Evolutionary conservation across 163 green algal genomes (phyloP).

Genomic region (Smithsoniella earleae): DNA sequence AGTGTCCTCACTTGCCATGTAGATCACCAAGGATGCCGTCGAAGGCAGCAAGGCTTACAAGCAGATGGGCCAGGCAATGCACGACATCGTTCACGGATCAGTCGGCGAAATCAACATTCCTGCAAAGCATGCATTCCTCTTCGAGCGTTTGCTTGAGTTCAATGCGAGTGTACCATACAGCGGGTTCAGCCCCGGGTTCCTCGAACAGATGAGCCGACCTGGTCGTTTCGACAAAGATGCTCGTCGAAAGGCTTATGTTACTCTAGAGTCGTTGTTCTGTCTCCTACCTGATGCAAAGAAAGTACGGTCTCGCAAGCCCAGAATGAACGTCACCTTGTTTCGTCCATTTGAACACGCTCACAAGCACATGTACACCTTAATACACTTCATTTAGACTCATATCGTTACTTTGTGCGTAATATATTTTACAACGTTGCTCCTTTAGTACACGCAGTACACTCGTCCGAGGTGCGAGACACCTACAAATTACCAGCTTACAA

Average conservation of each 20-base stretch:
- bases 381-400: no score
- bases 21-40: slow-evolving; percentile 21
- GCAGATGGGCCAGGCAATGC: slow-evolving; percentile 24
- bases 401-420: not conserved
- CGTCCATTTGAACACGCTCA: no score
- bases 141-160: slow-evolving; percentile 23
- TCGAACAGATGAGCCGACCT: slow-evolving; percentile 29
- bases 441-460: no score
- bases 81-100: slow-evolving; percentile 10
- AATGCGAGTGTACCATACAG: slow-evolving; percentile 27
- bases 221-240: slow-evolving; percentile 27
- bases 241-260: slow-evolving; percentile 1
- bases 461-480: no score
- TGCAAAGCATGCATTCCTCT: slow-evolving; percentile 22
- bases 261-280: slow-evolving; percentile 24
- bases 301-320: not conserved
- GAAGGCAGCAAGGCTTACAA: slow-evolving; percentile 6
- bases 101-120: slow-evolving; percentile 23
- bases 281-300: slow-evolving; percentile 28
- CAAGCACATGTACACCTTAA: no score
- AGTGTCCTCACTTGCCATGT: not conserved
- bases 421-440: not conserved
- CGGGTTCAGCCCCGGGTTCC: slow-evolving; percentile 15
- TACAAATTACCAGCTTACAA: no score
- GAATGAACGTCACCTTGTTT: no score